Evolutionary conservation across 306 rosid genomes (phyloP).

Genomic region (Mucuna pruriens): DNA sequence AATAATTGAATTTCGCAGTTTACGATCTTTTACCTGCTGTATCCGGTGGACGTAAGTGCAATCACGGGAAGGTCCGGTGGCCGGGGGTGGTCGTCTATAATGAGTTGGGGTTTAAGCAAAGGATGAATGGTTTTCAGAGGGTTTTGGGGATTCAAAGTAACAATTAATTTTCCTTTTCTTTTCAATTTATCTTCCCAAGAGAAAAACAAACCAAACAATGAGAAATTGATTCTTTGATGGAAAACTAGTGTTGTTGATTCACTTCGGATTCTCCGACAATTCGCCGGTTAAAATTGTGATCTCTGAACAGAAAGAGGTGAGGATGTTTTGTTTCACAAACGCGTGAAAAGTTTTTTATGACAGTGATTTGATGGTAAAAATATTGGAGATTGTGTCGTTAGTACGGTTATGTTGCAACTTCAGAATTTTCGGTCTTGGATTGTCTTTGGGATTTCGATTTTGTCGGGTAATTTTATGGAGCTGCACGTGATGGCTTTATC

Average conservation of each 20-base stretch:
- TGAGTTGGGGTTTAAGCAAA: slow-evolving; percentile 73
- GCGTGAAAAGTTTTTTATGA: background rate
- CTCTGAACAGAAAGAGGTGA: slow-evolving; percentile 42
- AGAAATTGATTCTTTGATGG: slow-evolving; percentile 32
- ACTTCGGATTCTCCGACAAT: slow-evolving; percentile 41
- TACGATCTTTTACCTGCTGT: slow-evolving; percentile 60
- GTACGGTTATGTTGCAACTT: background rate
- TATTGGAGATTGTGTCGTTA: slow-evolving; percentile 14
- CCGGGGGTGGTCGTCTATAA: slow-evolving; percentile 56
- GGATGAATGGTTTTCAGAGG: slow-evolving; percentile 64
- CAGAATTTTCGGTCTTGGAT: slow-evolving; percentile 2
- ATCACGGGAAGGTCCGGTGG: slow-evolving; percentile 59
- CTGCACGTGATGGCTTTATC: background rate
- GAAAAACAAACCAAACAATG: slow-evolving; percentile 24
- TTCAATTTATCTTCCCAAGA: background rate
- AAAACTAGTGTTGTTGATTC: slow-evolving; percentile 5
- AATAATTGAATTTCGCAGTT: slow-evolving; percentile 34
- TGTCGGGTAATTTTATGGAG: background rate
- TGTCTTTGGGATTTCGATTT: slow-evolving; percentile 1
- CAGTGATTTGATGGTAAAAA: background rate
- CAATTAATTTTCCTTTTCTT: background rate
- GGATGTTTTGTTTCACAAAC: slow-evolving; percentile 36
- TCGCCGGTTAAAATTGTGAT: slow-evolving; percentile 38
- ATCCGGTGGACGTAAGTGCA: slow-evolving; percentile 45
- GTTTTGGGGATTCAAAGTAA: slow-evolving; percentile 67